Evolutionary conservation across 805 yeast genomes (phyloP).

Genomic region (Pichia paraexigua): DNA sequence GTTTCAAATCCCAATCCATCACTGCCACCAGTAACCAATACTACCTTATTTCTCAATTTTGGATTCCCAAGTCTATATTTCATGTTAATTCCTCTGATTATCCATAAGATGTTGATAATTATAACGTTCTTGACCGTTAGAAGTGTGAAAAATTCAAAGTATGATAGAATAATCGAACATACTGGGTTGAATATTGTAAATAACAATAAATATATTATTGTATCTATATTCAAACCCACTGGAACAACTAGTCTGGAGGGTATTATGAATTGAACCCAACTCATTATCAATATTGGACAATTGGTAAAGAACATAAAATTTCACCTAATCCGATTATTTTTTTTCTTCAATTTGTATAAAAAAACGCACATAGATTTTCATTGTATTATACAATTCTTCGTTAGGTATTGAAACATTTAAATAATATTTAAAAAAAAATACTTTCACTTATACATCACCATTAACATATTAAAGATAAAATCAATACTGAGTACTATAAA

Average conservation of each 20-base stretch:
- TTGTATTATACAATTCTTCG: background rate
- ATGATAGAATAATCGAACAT: constrained; percentile 4
- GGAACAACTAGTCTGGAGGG: constrained; percentile 3
- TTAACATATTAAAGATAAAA: no score
- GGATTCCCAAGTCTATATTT: background rate
- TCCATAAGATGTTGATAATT: constrained; percentile 13
- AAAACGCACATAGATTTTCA: background rate
- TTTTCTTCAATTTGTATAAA: background rate
- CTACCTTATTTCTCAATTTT: background rate
- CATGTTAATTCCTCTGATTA: constrained; percentile 3
- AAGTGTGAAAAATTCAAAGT: background rate
- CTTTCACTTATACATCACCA: no score
- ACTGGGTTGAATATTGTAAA: constrained; percentile 12
- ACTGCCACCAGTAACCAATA: constrained; percentile 39
- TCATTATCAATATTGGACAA: background rate
- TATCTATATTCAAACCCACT: constrained; percentile 9
- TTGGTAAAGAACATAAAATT: background rate
- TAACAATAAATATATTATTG: constrained; percentile 5
- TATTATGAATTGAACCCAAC: background rate
- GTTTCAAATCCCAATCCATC: constrained; percentile 42
- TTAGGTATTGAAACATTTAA: no score
- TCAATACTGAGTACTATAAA: background rate
- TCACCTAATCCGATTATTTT: background rate
- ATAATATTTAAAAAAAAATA: background rate
- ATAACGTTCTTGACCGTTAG: background rate